Evolutionary conservation across 106 monocot species (phyloP), one percentile per base, ranked within the genome.

Genomic region (Platanthera guangdongensis): DNA sequence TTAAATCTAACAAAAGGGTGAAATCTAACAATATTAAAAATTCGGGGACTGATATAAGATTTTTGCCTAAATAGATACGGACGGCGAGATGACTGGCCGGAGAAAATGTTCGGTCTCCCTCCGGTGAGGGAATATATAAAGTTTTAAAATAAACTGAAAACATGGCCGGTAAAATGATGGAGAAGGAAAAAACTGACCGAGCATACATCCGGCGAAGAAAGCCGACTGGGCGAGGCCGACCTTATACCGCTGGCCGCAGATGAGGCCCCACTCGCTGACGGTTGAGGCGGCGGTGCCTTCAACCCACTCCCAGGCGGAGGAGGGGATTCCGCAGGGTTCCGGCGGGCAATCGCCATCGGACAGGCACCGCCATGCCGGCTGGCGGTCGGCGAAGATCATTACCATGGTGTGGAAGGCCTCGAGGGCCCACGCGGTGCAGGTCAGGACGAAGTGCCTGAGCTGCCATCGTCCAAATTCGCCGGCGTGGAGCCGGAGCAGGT

Each of bases 141-240:
- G 74, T 8, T 5, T 48, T 32, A 22, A 4, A 15, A 50, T 59
- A 77, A 64, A 53, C 25, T 51, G 59, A 15, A 59, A 62, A 32
- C 3, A 9, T 1, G 30, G 25, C 12, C 11, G 32, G 65, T 32
- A 22, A 19, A 60, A 60, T 18, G 21, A 19, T 8, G 13, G 47
- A 25, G 80, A 53, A 18, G 55, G 39, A 54, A 52, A 70, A 22
- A 25, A 18, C 87, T 28, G 50, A 95, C 95, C 95, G n/a, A 95
- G 50, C 85, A 95, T 86, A 76, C 86, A 88, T 15, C 95, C 95
- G 72, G 79, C 83, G 78, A 95, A 95, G 86, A 95, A 95, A 57
- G 70, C 77, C 7, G 90, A 76, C 80, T 95, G 95, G 52, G 77
- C 92, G 21, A 95, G 76, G 9, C 92, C 92, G 14, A 92, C 86